Conservation (phyloP, 129 eudicot species). For the Saussurea involucrata region DNA sequence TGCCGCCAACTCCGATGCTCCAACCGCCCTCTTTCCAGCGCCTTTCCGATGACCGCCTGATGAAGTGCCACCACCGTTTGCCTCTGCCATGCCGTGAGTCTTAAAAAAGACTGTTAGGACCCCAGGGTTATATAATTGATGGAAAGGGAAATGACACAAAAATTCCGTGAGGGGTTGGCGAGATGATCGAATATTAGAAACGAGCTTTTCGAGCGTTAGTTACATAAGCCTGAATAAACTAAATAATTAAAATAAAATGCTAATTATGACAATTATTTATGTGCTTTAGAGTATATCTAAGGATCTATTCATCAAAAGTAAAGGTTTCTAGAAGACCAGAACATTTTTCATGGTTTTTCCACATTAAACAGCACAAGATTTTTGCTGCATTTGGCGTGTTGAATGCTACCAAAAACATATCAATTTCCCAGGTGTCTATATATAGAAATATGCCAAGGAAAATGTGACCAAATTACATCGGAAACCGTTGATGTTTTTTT, state of each 20-base stretch:
- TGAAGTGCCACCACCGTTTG: conserved; percentile 18
- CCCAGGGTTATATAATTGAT: conserved; percentile 30
- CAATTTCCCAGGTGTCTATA: conserved; percentile 16
- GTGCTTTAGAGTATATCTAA: conserved; percentile 17
- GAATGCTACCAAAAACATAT: conserved; percentile 10
- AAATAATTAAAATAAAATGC: not conserved
- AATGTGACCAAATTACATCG: conserved; percentile 14
- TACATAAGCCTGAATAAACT: not conserved
- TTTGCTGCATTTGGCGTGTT: conserved; percentile 64
- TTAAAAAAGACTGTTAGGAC: not conserved
- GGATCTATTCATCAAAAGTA: not conserved
- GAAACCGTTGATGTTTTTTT: not conserved
- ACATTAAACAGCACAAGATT: conserved; percentile 39
- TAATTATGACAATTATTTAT: conserved; percentile 22
- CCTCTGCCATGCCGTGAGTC: conserved; percentile 42
- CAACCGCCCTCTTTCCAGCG: conserved; percentile 25
- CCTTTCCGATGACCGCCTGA: conserved; percentile 21
- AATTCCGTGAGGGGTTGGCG: conserved; percentile 49
- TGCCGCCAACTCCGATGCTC: not conserved
- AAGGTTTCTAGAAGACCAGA: not conserved
- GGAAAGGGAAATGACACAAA: conserved; percentile 28
- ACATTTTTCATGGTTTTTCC: conserved; percentile 11
- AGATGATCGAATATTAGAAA: not conserved
- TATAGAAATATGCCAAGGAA: conserved; percentile 8
- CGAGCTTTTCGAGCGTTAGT: not conserved